Percentiles rank a stretch among this genome's conserved stretches.
phyloP scores from a whole-genome alignment of 2,329 filamentous ascomycete genomes.

The Diaporthe batatas region DNA sequence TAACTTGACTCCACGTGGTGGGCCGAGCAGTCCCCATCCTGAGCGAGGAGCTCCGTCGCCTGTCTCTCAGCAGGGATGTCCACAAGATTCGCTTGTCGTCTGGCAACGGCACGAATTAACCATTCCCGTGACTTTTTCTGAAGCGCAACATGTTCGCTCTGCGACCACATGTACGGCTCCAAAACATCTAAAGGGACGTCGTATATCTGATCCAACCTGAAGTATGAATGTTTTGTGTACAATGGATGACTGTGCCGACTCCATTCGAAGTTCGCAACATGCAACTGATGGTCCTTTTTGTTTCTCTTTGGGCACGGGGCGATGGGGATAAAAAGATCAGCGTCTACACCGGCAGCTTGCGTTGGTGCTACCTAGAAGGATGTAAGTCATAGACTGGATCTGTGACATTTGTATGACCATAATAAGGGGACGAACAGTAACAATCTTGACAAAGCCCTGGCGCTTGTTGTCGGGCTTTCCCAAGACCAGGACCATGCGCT shows the following conservation, averaged over 20 bases:
- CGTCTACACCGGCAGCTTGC: not conserved
- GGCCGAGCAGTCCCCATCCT: too few relatives aligned
- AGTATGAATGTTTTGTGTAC: not conserved
- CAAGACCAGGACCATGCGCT: not conserved
- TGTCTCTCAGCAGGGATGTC: too few relatives aligned
- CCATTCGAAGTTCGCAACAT: not conserved
- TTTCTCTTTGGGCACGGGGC: too few relatives aligned
- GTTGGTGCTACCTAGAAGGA: not conserved
- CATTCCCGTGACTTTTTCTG: not conserved
- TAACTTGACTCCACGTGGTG: too few relatives aligned
- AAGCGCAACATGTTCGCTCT: not conserved
- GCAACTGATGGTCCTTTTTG: too few relatives aligned
- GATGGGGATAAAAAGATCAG: not conserved
- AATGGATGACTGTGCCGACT: not conserved
- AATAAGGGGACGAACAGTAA: not conserved
- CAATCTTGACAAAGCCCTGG: not conserved
- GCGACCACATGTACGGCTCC: not conserved
- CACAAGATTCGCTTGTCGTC: too few relatives aligned
- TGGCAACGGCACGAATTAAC: too few relatives aligned
- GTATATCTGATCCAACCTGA: not conserved
- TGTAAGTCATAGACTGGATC: too few relatives aligned
- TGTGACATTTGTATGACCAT: too few relatives aligned
- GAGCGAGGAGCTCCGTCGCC: too few relatives aligned
- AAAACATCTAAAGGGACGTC: not conserved
- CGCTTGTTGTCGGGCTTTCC: not conserved